A percentile compares a stretch with the other conserved stretches of the same genome.
These are phyloP conservation scores for Eragrostis curvula DNA, from an alignment of 176 grass and related monocot species.

Conservation along the genomic window DNA sequence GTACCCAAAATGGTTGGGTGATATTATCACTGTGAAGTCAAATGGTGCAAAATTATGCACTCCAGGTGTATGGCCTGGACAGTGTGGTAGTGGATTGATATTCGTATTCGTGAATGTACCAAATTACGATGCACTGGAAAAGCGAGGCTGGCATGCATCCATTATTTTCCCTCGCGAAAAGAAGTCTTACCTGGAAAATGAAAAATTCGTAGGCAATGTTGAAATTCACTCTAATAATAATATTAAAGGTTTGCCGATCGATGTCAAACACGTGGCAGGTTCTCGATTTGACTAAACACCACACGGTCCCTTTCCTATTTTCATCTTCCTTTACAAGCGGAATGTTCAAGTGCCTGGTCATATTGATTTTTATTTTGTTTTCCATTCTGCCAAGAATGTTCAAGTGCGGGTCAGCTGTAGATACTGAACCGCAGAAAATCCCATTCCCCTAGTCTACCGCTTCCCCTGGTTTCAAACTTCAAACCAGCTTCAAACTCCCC, in stretches of 20 bases:
- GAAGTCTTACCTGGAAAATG: neutral
- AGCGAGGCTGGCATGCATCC: neutral
- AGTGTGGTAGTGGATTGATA: too few relatives aligned
- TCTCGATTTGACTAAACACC: neutral
- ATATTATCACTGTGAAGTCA: too few relatives aligned
- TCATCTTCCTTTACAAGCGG: too few relatives aligned
- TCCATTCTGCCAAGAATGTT: too few relatives aligned
- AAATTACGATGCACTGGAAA: too few relatives aligned
- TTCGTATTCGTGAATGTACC: too few relatives aligned
- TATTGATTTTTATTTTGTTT: too few relatives aligned
- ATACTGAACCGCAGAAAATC: constrained; percentile 8
- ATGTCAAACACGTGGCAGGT: neutral
- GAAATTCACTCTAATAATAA: neutral
- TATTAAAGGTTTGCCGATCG: neutral
- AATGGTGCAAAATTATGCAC: too few relatives aligned
- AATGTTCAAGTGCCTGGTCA: too few relatives aligned
- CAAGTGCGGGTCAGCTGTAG: neutral
- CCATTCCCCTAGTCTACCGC: neutral
- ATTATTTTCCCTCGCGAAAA: neutral
- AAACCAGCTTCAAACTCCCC: constrained; percentile 3
- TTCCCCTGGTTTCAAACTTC: constrained; percentile 4
- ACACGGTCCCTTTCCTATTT: too few relatives aligned
- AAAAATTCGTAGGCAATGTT: neutral
- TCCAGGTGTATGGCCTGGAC: too few relatives aligned
- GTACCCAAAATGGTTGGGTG: too few relatives aligned